Percentiles rank a stretch among this genome's conserved stretches.
These are phyloP conservation scores for Mucor mucedo DNA, from an alignment of 371 early-diverging fungal genomes.

Conservation along the genomic window DNA sequence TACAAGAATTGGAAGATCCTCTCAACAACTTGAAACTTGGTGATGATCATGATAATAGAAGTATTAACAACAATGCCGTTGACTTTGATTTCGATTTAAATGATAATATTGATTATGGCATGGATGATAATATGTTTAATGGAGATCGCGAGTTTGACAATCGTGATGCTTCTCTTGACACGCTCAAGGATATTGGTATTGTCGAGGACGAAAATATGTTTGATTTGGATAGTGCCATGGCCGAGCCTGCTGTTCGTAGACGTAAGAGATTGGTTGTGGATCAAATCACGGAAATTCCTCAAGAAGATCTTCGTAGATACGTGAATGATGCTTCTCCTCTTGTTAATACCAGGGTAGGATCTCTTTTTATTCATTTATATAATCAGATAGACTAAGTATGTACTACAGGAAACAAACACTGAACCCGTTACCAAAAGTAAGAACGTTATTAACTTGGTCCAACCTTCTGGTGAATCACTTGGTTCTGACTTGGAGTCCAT, in stretches of 20 bases:
- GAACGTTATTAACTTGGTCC: conserved; percentile 5
- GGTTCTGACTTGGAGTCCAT: conserved; percentile 18
- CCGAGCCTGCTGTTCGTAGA: conserved; percentile 28
- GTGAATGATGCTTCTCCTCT: conserved; percentile 56
- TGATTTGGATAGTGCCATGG: conserved; percentile 23
- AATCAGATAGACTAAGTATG: too few relatives aligned
- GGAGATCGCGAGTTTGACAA: conserved; percentile 4
- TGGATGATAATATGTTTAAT: not conserved
- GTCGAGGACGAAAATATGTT: conserved; percentile 35
- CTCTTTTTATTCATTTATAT: not conserved
- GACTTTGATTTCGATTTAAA: conserved; percentile 66
- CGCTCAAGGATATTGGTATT: conserved; percentile 40
- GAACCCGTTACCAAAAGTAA: conserved; percentile 1
- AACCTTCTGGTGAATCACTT: conserved; percentile 11
- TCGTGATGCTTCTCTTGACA: conserved; percentile 25
- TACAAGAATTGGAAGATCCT: conserved; percentile 34
- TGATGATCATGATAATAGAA: conserved; percentile 37
- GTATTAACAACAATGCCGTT: conserved; percentile 22
- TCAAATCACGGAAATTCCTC: conserved; percentile 70
- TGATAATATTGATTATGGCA: conserved; percentile 36
- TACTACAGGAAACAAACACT: not conserved
- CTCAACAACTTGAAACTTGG: conserved; percentile 53
- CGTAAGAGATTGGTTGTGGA: conserved; percentile 73
- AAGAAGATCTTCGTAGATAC: conserved; percentile 54
- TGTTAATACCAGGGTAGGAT: conserved; percentile 13